Conservation (phyloP, 2,329 filamentous ascomycete genomes). For the Penicillium sp. region DNA sequence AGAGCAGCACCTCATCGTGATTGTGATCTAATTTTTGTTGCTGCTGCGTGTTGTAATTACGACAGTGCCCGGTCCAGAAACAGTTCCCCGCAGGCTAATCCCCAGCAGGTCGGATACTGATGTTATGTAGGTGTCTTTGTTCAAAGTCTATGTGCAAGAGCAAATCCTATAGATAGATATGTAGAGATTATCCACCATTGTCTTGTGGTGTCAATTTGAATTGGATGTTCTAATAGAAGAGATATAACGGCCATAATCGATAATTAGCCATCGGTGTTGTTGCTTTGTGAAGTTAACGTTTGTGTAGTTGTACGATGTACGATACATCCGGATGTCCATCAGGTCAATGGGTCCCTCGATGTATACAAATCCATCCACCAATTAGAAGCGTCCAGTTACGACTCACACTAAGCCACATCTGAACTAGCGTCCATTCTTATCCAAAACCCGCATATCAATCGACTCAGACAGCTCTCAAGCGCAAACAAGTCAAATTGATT, state of each 20-base stretch:
- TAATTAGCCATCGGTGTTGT: background rate
- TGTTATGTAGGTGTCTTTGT: constrained; percentile 5
- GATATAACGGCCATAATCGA: background rate
- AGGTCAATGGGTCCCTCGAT: too few relatives aligned
- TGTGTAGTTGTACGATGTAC: background rate
- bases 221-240: background rate
- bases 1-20: constrained; percentile 5
- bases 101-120: background rate
- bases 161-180: constrained; percentile 6
- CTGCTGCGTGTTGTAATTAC: constrained; percentile 8
- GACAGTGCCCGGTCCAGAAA: constrained; percentile 7
- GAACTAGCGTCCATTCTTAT: background rate
- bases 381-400: background rate
- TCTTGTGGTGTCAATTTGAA: background rate
- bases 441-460: background rate
- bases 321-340: too few relatives aligned
- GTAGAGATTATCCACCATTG: background rate
- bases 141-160: constrained; percentile 1
- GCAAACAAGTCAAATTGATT: background rate
- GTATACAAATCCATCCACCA: background rate
- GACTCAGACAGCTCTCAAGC: background rate
- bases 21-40: constrained; percentile 3
- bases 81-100: background rate
- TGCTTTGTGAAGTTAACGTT: background rate
- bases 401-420: background rate